Base-by-base conservation (phyloP, 2,329 filamentous ascomycete genomes). In the Eutypella sp. region DNA sequence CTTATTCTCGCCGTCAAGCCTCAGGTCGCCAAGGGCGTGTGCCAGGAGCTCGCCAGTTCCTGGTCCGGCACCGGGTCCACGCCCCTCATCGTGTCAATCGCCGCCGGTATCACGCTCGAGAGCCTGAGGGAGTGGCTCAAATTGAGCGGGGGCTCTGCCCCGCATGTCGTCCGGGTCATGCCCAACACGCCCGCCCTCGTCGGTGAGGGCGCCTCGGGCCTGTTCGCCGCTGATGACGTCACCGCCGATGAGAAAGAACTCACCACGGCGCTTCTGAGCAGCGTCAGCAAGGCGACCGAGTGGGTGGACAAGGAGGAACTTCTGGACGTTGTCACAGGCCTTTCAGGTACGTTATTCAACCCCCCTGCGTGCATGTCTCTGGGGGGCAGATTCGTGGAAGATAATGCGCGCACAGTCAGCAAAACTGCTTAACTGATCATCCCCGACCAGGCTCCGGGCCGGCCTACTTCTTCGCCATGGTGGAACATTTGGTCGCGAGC, bases 401-500 rank as follows among this genome's bases (percentile, higher is more conserved):
- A n/a, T n/a, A n/a, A n/a, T n/a, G n/a, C n/a, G n/a, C n/a, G n/a
- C n/a, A n/a, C n/a, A n/a, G n/a, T n/a, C n/a, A n/a, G n/a, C n/a
- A n/a, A n/a, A n/a, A n/a, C n/a, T n/a, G n/a, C n/a, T n/a, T n/a
- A n/a, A n/a, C n/a, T n/a, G n/a, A n/a, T n/a, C n/a, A n/a, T n/a
- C n/a, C n/a, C n/a, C n/a, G n/a, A n/a, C n/a, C 41, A 75, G 73
- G 73, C 20, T 75, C 72, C 16, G 73, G 73, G 2, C 73, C 73
- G 0, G 73, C 73, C 1, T 76, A 76, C 61, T 76, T 76, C 62
- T 76, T 76, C 55, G 72, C 72, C 52, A 66, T 76, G 59, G 73
- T 76, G 6, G 73, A 76, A 54, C 72, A 76, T 57, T 61, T 76
- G 39, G 69, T 73, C 44, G 57, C 69, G 43, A 69, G 68, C 48